phyloP scores from a whole-genome alignment of 805 yeast genomes.

The Candida khao-thaluensis region DNA sequence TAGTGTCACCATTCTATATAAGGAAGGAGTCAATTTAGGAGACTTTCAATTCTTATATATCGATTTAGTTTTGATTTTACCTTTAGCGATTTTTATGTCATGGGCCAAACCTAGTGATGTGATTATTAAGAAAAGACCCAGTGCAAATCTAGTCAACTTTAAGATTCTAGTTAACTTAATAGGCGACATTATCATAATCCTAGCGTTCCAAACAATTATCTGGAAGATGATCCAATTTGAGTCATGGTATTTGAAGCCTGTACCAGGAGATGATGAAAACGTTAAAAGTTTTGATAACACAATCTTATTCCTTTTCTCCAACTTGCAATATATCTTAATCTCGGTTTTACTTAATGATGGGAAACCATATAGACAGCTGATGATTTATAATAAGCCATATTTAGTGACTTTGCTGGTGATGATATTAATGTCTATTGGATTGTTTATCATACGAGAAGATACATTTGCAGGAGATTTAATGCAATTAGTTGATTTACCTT shows the following conservation, averaged over 20 bases:
- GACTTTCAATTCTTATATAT: constrained; percentile 96
- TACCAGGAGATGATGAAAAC: constrained; percentile 71
- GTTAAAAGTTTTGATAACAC: constrained; percentile 91
- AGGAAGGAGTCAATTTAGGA: constrained; percentile 88
- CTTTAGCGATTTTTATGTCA: constrained; percentile 95
- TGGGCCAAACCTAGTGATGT: constrained; percentile 81
- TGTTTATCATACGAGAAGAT: constrained; percentile 56
- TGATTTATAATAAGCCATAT: constrained; percentile 67
- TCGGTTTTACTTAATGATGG: constrained; percentile 89
- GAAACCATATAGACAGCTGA: constrained; percentile 86
- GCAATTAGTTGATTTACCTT: constrained; percentile 67
- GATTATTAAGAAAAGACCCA: constrained; percentile 75
- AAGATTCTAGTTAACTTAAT: constrained; percentile 80
- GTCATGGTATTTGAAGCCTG: constrained; percentile 78
- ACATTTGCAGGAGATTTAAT: constrained; percentile 63
- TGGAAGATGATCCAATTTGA: constrained; percentile 61
- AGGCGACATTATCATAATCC: constrained; percentile 67
- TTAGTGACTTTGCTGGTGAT: constrained; percentile 58
- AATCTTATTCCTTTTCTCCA: constrained; percentile 72
- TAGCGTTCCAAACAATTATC: constrained; percentile 62
- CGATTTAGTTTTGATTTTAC: constrained; percentile 85
- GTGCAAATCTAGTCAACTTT: constrained; percentile 89
- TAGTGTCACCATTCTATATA: constrained; percentile 80
- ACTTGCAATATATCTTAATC: constrained; percentile 83
- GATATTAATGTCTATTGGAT: constrained; percentile 43